Evolutionary conservation across 192 early-diverging fungal genomes (phyloP), one percentile per base, ranked within the genome.

Genomic region (Jimgerdemannia lactiflua): DNA sequence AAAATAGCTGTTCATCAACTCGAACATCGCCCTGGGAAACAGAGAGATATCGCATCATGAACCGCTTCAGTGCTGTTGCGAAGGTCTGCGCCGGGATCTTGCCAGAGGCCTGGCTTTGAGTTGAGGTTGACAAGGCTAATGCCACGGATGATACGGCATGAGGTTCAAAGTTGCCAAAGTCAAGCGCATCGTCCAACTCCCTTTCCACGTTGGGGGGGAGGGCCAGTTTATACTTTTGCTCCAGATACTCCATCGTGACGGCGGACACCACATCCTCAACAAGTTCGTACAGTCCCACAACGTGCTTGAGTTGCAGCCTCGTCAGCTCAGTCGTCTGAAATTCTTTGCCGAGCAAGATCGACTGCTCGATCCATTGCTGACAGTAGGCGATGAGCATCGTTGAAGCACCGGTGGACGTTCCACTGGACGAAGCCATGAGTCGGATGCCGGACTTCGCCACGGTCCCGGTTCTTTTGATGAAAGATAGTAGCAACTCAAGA

Each of bases 291-390:
- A 77, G 39, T 3, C 42, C 54, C 10, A 77, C 54, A 4, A 71
- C 8, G 49, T 77, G 71, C 40, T 77, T 77, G 20, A 77, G 54
- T 65, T 67, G 3, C 67, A 77, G 19, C 19, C 20, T 67, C 3
- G 42, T 6, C 3, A 43, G 17, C 43, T 72, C 20, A 8, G 72
- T 41, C 19, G 20, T 63, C 7, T 73, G 49, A 7, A 74, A 67
- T 71, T 17, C 39, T 43, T 14, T 59, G 18, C 59, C 65, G 39
- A 43, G 40, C 20, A 77, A 54, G 4, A 39, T 14, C 17, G 71
- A 72, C 44, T 72, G 9, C 68, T 77, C 65, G 41, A 67, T 64
- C 75, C 75, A 77, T 67, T 73, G 71, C n/a, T 73, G 20, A 6
- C 66, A 18, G 59, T 44, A 77, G 18, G 71, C 70, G n/a, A 68